A percentile compares a stretch with the other conserved stretches of the same genome.
These are phyloP conservation scores for Botrytis pseudocinerea DNA, from an alignment of 2,329 filamentous ascomycete species.

Conservation along the genomic window DNA sequence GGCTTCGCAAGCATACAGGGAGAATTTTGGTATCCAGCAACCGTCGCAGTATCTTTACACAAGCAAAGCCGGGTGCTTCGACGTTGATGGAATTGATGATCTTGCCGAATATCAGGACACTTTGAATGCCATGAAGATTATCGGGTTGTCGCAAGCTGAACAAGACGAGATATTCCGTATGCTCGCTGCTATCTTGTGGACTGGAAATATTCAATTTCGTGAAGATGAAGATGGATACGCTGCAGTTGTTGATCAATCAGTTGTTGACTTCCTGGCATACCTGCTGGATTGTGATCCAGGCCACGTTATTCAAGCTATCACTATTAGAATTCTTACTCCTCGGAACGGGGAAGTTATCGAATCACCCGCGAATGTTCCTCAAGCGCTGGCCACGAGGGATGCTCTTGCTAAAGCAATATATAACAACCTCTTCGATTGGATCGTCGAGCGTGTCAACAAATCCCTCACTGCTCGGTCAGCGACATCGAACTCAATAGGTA, in stretches of 20 bases:
- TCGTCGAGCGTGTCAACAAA: constrained; percentile 86
- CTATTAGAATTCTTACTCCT: constrained; percentile 78
- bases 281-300: constrained; percentile 82
- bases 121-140: constrained; percentile 89
- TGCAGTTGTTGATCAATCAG: constrained; percentile 80
- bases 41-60: constrained; percentile 94
- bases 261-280: constrained; percentile 93
- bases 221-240: constrained; percentile 92
- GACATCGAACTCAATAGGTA: constrained; percentile 84
- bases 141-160: constrained; percentile 82
- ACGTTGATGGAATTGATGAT: constrained; percentile 94
- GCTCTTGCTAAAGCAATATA: constrained; percentile 95
- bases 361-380: constrained; percentile 80
- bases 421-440: constrained; percentile 98
- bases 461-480: constrained; percentile 78
- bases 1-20: constrained; percentile 80
- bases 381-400: constrained; percentile 84
- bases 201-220: constrained; percentile 87
- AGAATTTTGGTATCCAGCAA: constrained; percentile 86
- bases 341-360: constrained; percentile 67
- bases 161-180: constrained; percentile 97
- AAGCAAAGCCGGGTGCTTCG: constrained; percentile 88
- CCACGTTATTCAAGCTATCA: constrained; percentile 82
- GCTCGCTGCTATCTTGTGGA: constrained; percentile 87
- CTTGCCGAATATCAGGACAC: constrained; percentile 86